These are phyloP conservation scores for Fusarium tjaetaba DNA, from an alignment of 2,329 filamentous ascomycete species.

Conservation along the genomic window DNA sequence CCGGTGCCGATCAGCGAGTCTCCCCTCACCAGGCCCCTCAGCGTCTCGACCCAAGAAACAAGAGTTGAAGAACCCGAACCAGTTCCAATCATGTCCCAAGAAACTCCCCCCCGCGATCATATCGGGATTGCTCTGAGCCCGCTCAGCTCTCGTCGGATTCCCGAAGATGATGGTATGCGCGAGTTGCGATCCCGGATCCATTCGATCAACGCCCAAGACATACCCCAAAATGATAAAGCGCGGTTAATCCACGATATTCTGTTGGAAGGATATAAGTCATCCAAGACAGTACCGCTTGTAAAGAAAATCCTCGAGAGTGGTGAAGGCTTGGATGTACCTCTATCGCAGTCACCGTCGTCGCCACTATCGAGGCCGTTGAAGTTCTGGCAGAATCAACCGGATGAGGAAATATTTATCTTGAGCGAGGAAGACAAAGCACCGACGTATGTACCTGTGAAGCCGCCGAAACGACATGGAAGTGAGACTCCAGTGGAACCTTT, in stretches of 20 bases:
- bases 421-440: constrained; percentile 71
- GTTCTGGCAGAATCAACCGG: constrained; percentile 65
- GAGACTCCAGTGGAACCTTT: constrained; percentile 46
- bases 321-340: constrained; percentile 40
- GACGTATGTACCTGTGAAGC: constrained; percentile 71
- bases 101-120: constrained; percentile 45
- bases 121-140: constrained; percentile 48
- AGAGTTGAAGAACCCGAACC: constrained; percentile 45
- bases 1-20: constrained; percentile 36
- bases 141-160: constrained; percentile 56
- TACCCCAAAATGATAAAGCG: constrained; percentile 72
- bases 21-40: constrained; percentile 45
- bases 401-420: constrained; percentile 60
- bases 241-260: constrained; percentile 76
- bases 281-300: constrained; percentile 37
- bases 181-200: constrained; percentile 73
- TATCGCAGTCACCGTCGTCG: constrained; percentile 55
- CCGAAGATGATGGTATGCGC: constrained; percentile 84
- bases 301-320: constrained; percentile 26
- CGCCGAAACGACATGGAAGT: constrained; percentile 57
- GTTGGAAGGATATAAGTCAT: constrained; percentile 71
- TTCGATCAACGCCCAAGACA: constrained; percentile 70
- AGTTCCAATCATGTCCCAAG: constrained; percentile 34
- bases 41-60: constrained; percentile 49
- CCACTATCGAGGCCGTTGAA: constrained; percentile 61